These are phyloP conservation scores for Phylloporus rhodoxanthus DNA, from an alignment of 768 basidiomycete species.

Conservation along the genomic window DNA sequence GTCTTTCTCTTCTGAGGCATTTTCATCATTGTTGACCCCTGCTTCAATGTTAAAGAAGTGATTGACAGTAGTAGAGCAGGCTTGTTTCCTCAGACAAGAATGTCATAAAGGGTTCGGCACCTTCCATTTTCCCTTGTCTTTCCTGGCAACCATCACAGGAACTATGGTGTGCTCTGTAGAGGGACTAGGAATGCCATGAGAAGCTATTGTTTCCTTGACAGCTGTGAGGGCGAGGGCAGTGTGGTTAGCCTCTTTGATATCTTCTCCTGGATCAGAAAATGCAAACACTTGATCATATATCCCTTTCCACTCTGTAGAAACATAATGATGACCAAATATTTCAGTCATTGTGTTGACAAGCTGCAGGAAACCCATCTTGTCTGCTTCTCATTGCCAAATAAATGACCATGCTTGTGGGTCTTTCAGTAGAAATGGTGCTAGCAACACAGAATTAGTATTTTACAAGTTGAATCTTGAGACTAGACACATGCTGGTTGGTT, in stretches of 20 bases:
- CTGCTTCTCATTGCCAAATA: neutral
- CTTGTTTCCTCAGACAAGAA: neutral
- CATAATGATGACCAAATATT: neutral
- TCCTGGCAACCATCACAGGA: neutral
- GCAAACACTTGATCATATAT: neutral
- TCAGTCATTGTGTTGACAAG: neutral
- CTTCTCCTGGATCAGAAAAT: neutral
- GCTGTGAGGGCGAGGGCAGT: neutral
- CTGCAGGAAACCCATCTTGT: neutral
- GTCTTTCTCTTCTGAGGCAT: neutral
- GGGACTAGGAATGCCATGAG: neutral
- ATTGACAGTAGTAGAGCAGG: neutral
- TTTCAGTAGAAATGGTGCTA: neutral
- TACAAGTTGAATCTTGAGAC: neutral
- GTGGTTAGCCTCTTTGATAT: neutral
- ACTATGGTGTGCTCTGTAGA: neutral
- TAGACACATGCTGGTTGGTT: no score
- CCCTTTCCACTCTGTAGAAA: neutral
- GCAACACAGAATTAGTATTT: neutral
- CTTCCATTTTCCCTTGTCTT: neutral
- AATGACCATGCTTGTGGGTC: neutral
- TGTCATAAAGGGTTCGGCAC: neutral
- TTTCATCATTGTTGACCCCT: neutral
- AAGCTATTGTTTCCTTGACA: neutral
- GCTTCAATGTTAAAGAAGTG: neutral